Conservation (phyloP, 2,329 filamentous ascomycete species). For the Cercospora citrullina region DNA sequence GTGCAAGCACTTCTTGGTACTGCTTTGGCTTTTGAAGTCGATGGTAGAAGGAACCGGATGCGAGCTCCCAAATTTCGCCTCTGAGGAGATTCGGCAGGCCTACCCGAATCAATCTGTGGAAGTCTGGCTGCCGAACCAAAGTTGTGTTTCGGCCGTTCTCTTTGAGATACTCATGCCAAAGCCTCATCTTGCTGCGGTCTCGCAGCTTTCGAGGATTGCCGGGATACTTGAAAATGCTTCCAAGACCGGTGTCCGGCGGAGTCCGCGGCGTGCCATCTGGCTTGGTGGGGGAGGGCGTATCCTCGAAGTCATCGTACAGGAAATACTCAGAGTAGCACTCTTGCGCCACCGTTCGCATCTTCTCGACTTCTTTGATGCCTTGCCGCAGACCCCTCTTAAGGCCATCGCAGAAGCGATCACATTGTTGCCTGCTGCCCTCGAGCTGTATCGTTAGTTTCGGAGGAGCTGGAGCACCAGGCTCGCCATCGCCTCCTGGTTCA, state of each 20-base stretch:
- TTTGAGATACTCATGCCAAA: slow-evolving; percentile 91
- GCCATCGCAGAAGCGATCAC: slow-evolving; percentile 94
- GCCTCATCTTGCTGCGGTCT: slow-evolving; percentile 92
- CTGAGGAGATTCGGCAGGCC: slow-evolving; percentile 89
- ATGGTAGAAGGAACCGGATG: slow-evolving; percentile 86
- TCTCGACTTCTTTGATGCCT: slow-evolving; percentile 83
- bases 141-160: slow-evolving; percentile 95
- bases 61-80: slow-evolving; percentile 94
- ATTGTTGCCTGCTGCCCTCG: slow-evolving; percentile 81
- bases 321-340: slow-evolving; percentile 91
- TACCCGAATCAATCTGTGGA: slow-evolving; percentile 95
- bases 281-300: slow-evolving; percentile 52
- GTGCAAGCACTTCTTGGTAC: slow-evolving; percentile 79
- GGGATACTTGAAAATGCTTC: slow-evolving; percentile 90
- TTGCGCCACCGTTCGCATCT: slow-evolving; percentile 73
- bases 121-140: slow-evolving; percentile 90
- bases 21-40: slow-evolving; percentile 81
- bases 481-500: slow-evolving; percentile 54
- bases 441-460: slow-evolving; percentile 92
- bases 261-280: slow-evolving; percentile 36
- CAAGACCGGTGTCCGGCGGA: slow-evolving; percentile 88
- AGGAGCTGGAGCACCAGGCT: slow-evolving; percentile 57
- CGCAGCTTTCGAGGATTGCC: slow-evolving; percentile 91
- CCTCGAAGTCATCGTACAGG: slow-evolving; percentile 39
- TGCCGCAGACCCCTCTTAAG: slow-evolving; percentile 86